Conservation (phyloP, 2,329 filamentous ascomycete species). For the Sclerotinia glacialis region DNA sequence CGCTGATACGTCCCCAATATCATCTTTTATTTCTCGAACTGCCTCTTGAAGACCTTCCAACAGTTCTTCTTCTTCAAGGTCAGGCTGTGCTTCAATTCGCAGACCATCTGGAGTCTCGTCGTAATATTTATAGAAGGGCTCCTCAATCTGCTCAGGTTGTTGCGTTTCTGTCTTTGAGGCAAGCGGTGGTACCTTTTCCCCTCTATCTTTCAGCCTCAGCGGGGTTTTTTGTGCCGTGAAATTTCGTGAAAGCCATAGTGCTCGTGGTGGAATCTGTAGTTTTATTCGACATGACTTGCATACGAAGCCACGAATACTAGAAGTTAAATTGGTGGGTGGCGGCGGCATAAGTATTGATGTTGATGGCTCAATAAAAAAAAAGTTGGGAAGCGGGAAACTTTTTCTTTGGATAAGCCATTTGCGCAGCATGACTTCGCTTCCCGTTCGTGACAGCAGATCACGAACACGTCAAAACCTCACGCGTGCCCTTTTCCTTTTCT, state of each 20-base stretch:
- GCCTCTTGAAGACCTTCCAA: slow-evolving; percentile 19
- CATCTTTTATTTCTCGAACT: slow-evolving; percentile 19
- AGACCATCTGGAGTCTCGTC: slow-evolving; percentile 36
- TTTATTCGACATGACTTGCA: slow-evolving; percentile 39
- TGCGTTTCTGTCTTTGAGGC: not conserved
- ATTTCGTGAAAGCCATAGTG: slow-evolving; percentile 33
- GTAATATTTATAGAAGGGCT: slow-evolving; percentile 31
- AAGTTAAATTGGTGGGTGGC: slow-evolving; percentile 32
- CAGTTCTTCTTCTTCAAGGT: slow-evolving; percentile 26
- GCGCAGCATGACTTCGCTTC: slow-evolving; percentile 24
- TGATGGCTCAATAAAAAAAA: slow-evolving; percentile 12
- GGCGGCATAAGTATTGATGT: slow-evolving; percentile 38
- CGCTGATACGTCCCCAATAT: slow-evolving; percentile 20
- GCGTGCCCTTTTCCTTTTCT: slow-evolving; percentile 7
- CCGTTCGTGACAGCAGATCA: slow-evolving; percentile 14
- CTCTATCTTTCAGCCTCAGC: slow-evolving; percentile 17
- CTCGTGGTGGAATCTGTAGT: slow-evolving; percentile 28
- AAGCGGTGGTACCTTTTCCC: not conserved
- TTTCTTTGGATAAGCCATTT: slow-evolving; percentile 25
- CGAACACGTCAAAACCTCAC: slow-evolving; percentile 25
- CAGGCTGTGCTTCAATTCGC: slow-evolving; percentile 30
- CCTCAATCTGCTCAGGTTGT: slow-evolving; percentile 14
- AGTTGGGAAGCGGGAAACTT: slow-evolving; percentile 24
- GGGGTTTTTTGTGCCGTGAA: slow-evolving; percentile 24
- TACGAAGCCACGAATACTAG: slow-evolving; percentile 36